Conservation (phyloP, 148 eudicot genomes). For the Talinum fruticosum region DNA sequence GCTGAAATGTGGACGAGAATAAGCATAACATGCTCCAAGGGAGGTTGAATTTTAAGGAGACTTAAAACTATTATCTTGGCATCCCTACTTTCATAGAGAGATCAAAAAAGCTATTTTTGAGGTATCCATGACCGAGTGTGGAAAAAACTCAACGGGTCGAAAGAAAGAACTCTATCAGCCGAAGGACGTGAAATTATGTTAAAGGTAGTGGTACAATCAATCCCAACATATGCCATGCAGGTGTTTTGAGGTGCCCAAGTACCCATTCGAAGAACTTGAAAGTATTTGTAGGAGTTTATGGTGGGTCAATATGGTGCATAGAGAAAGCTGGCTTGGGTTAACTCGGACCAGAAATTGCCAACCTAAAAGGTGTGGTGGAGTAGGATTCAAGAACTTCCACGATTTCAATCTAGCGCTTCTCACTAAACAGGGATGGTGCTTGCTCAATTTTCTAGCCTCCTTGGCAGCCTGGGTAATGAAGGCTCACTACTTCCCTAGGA, state of each 20-base stretch:
- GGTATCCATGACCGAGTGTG: neutral
- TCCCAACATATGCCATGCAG: neutral
- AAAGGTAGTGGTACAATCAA: neutral
- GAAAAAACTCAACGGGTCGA: neutral
- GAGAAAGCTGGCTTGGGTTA: neutral
- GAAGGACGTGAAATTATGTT: neutral
- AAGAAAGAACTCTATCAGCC: neutral
- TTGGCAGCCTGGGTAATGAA: neutral
- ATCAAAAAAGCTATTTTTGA: no score
- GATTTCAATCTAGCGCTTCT: neutral
- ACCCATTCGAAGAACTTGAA: neutral
- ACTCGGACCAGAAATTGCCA: neutral
- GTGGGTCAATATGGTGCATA: neutral
- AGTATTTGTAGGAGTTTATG: neutral
- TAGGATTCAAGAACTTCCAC: neutral
- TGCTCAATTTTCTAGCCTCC: neutral
- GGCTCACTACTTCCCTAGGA: neutral
- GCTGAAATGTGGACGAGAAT: neutral
- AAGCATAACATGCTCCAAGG: neutral
- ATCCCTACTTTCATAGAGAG: neutral
- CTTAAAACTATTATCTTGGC: neutral
- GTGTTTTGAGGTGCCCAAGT: neutral
- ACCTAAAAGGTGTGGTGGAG: neutral
- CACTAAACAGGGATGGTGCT: neutral
- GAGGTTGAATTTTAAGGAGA: neutral